Evolutionary conservation across 1,284 basidiomycete species (phyloP), one percentile per base, ranked within the genome.

Genomic region (Ustilago curta): DNA sequence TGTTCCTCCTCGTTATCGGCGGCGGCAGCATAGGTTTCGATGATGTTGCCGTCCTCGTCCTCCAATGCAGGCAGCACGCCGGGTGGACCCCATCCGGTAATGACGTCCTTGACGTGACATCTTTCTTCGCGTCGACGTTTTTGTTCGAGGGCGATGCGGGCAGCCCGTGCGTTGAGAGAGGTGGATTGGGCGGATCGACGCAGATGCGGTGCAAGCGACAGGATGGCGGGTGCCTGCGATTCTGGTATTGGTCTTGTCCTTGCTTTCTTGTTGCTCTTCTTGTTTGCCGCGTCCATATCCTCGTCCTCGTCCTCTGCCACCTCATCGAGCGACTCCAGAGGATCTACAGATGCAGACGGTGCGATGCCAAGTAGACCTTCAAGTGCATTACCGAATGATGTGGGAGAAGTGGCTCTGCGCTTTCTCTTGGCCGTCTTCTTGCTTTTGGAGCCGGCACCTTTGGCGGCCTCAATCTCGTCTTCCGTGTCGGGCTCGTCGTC

Each of bases 51-150:
- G 32, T 78, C 77, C 23, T 71, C 71, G 29, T 70, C 65, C 44
- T 75, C 68, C 14, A 72, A 44, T 31, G 58, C 51, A 8, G 79
- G 73, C 25, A 70, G 64, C 12, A 74, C 68, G 21, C 82, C 83
- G 7, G 83, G 82, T 31, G 82, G 73, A 9, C 80, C 80, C 83
- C 83, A 84, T 14, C 80, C 81, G 23, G 77, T 78, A 47, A 84
- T 84, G 37, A 84, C 81, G 40, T 84, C 83, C 54, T 76, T 77
- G 29, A 84, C 76, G 51, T 78, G 79, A 19, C 71, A 78, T 2
- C 76, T 66, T 49, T 84, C 83, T 55, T 83, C 77, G 14, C 79
- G 61, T 49, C 74, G 70, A 40, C 71, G 76, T 21, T 76, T 75
- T 47, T 83, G 72, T 48, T 80, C 78, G 19, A 80, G 62, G 0